Conservation (phyloP, 495 filamentous ascomycete species). For the Poronia punctata region DNA sequence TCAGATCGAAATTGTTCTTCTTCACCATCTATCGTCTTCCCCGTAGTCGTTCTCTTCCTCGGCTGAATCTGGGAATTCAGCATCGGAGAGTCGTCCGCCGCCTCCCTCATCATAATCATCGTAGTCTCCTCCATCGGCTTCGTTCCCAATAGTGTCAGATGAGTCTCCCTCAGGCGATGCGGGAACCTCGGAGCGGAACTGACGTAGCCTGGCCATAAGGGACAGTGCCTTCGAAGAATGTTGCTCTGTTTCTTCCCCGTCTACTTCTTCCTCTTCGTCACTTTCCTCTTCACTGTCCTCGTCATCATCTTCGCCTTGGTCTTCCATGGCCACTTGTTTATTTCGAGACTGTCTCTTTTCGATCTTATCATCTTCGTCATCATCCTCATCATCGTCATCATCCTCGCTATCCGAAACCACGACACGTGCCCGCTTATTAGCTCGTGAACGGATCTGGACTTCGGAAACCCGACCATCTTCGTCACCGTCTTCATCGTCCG, state of each 20-base stretch:
- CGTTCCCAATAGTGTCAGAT: conserved; percentile 3
- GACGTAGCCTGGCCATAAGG: conserved; percentile 14
- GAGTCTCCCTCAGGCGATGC: conserved; percentile 11
- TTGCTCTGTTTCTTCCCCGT: conserved; percentile 16
- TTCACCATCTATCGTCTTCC: conserved; percentile 17
- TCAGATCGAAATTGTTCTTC: too few relatives aligned
- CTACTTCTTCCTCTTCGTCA: conserved; percentile 18
- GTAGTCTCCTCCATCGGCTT: conserved; percentile 15
- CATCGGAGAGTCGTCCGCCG: neutral
- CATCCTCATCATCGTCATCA: neutral
- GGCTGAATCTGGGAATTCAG: conserved; percentile 4
- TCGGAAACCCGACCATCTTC: too few relatives aligned
- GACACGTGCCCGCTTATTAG: neutral
- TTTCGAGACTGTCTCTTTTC: too few relatives aligned
- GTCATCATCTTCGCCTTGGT: neutral
- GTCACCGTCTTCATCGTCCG: conserved; percentile 18
- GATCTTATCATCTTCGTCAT: neutral
- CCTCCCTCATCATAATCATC: conserved; percentile 21
- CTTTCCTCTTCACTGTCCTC: conserved; percentile 3
- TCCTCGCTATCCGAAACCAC: neutral
- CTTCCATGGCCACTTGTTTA: too few relatives aligned
- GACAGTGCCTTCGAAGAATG: conserved; percentile 11
- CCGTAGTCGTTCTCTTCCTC: conserved; percentile 17
- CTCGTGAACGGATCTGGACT: neutral
- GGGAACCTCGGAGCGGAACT: conserved; percentile 19